Base-by-base conservation (phyloP, 306 rosid species). In the Quercus wislizeni region DNA sequence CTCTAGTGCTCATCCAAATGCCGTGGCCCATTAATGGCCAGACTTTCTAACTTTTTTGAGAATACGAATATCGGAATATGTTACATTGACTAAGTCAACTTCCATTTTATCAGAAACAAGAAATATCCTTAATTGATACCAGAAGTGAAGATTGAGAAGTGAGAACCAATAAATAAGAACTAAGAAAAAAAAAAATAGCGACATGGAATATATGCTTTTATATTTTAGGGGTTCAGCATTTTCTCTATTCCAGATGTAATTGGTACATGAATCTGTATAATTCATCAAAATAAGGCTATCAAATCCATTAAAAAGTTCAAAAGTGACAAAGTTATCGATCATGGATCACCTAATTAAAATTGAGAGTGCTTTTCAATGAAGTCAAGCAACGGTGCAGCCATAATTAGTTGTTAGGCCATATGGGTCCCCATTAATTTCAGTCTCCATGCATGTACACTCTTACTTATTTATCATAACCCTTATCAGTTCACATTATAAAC, bases 201-300 rank as follows among this genome's bases (percentile, higher is more conserved):
- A 67, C 27, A 49, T 5, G 19, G 55, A 73, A 49, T 15, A 72
- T 41, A 43, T 56, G 55, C 76, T 78, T 69, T 8, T 8, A 43
- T 14, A 41, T 25, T 38, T 38, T 38, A 38, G 0, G 56, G 71
- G 7, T 41, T 27, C 61, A 41, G 51, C 69, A 58, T 33, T 69
- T 76, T 77, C 52, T 55, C 23, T 65, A 57, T 28, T 72, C 64
- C 73, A 68, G 74, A 75, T 83, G 74, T 56, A 65, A 80, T 23
- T 4, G 85, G 75, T 89, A 30, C 92, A 86, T 86, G 92, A 86
- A 89, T 80, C 86, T 80, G 4, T 59, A 58, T 68, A 46, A 11
- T 57, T 15, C 35, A 74, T 58, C 55, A 25, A 75, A 56, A 30
- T 13, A 14, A 35, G 21, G 55, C 74, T 17, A 55, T 77, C 58